Conservation (phyloP, 257 asterid genomes). For the Solanum ossicruentum region DNA sequence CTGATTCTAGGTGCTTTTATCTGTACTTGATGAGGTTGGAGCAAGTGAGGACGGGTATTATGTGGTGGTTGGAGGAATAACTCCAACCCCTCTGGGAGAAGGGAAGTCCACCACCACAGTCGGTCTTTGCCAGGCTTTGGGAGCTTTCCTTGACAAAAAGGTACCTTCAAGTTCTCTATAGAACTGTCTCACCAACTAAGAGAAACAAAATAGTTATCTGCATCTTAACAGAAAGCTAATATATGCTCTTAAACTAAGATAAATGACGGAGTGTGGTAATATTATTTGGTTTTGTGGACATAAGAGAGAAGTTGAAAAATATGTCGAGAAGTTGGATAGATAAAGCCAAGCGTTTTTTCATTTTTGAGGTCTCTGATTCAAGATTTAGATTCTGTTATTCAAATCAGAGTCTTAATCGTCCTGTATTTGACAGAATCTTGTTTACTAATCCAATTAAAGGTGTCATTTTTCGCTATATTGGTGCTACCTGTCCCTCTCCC, state of each 20-base stretch:
- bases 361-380: not conserved
- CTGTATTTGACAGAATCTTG: not conserved
- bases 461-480: not conserved
- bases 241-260: not conserved
- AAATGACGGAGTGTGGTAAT: not conserved
- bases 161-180: slow-evolving; percentile 10
- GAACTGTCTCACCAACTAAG: not conserved
- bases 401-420: not conserved
- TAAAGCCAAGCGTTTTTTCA: not conserved
- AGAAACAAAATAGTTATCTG: not conserved
- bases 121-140: slow-evolving; percentile 97
- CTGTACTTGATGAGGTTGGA: slow-evolving; percentile 62
- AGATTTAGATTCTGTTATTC: not conserved
- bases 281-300: not conserved
- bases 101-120: slow-evolving; percentile 96
- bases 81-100: slow-evolving; percentile 99
- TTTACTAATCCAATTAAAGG: not conserved
- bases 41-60: slow-evolving; percentile 69
- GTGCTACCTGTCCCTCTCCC: not conserved
- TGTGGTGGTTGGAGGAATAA: slow-evolving; percentile 95
- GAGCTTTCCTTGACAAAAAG: slow-evolving; percentile 95
- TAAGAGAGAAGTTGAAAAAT: not conserved
- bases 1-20: slow-evolving; percentile 49
- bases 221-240: not conserved
- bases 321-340: not conserved